These are phyloP conservation scores for Fusarium sp. DNA, from an alignment of 2,329 filamentous ascomycete genomes.

Conservation along the genomic window DNA sequence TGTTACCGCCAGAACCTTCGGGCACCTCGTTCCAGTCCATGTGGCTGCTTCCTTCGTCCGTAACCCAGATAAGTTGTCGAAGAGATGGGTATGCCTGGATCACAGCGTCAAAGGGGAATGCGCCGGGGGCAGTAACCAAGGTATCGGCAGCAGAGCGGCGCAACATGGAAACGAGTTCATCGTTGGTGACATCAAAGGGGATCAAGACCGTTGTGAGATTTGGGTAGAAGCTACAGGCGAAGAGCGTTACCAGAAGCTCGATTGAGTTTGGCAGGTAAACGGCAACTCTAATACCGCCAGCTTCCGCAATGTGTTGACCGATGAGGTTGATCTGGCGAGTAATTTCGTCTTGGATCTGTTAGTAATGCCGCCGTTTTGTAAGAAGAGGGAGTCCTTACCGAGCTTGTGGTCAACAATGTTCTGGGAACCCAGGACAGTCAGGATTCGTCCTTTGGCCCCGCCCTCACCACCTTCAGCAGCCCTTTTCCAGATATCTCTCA, in stretches of 20 bases:
- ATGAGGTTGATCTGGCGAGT: slow-evolving; percentile 89
- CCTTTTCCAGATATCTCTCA: slow-evolving; percentile 89
- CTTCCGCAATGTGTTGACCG: slow-evolving; percentile 78
- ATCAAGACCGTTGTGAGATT: slow-evolving; percentile 85
- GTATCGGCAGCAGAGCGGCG: slow-evolving; percentile 80
- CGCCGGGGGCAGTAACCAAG: slow-evolving; percentile 85
- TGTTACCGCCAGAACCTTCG: slow-evolving; percentile 75
- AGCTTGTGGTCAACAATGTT: slow-evolving; percentile 78
- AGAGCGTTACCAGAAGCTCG: slow-evolving; percentile 84
- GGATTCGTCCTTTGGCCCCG: slow-evolving; percentile 76
- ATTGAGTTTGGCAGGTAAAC: slow-evolving; percentile 94
- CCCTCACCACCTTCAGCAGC: slow-evolving; percentile 73
- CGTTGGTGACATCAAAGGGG: slow-evolving; percentile 80
- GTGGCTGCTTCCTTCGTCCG: slow-evolving; percentile 88
- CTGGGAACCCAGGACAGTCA: slow-evolving; percentile 82
- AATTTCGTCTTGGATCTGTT: slow-evolving; percentile 66
- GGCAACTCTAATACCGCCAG: slow-evolving; percentile 80
- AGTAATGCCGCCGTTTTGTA: not conserved
- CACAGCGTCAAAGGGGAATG: slow-evolving; percentile 82
- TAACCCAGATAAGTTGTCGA: slow-evolving; percentile 88
- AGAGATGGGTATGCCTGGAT: slow-evolving; percentile 76
- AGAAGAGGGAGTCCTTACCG: slow-evolving; percentile 53
- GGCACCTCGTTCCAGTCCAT: slow-evolving; percentile 96
- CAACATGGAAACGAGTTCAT: slow-evolving; percentile 77
- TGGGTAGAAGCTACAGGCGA: slow-evolving; percentile 87